Evolutionary conservation across 2,329 filamentous ascomycete species (phyloP).

Genomic region (Aspergillus pseudonomiae): DNA sequence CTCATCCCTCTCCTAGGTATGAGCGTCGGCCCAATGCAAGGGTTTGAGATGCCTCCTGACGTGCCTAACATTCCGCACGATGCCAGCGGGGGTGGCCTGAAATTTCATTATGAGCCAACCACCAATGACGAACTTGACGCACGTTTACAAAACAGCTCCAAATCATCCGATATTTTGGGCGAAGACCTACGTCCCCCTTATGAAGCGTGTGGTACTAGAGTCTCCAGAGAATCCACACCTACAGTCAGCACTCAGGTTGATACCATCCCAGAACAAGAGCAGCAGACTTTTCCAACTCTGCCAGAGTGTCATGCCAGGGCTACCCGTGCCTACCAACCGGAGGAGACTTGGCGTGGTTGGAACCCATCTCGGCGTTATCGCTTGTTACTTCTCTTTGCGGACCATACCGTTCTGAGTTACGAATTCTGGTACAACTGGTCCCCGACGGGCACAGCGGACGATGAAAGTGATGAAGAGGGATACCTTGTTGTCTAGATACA

Average conservation of each 20-base stretch:
- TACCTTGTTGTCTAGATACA: constrained; percentile 17
- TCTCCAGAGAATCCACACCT: background rate
- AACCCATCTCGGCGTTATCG: constrained; percentile 51
- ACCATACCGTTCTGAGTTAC: constrained; percentile 62
- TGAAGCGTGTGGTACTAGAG: background rate
- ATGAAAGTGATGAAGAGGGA: constrained; percentile 19
- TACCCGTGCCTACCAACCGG: constrained; percentile 34
- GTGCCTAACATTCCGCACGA: constrained; percentile 35
- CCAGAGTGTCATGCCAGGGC: constrained; percentile 41
- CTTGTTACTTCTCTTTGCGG: constrained; percentile 59
- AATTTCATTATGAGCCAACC: constrained; percentile 25
- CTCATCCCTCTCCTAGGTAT: constrained; percentile 56
- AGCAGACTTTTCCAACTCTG: constrained; percentile 24
- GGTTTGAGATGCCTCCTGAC: constrained; percentile 44
- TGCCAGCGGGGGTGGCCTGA: constrained; percentile 20
- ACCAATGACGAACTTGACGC: constrained; percentile 9
- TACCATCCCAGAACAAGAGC: background rate
- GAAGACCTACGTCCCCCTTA: background rate
- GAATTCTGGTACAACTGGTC: constrained; percentile 56
- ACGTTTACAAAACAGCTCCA: background rate
- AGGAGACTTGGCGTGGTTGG: constrained; percentile 43
- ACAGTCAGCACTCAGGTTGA: constrained; percentile 10
- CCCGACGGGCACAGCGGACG: constrained; percentile 9
- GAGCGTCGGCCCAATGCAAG: constrained; percentile 60
- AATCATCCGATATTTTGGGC: background rate